Base-by-base conservation (phyloP, 2,329 filamentous ascomycete genomes). In the Xylariaceae sp. region DNA sequence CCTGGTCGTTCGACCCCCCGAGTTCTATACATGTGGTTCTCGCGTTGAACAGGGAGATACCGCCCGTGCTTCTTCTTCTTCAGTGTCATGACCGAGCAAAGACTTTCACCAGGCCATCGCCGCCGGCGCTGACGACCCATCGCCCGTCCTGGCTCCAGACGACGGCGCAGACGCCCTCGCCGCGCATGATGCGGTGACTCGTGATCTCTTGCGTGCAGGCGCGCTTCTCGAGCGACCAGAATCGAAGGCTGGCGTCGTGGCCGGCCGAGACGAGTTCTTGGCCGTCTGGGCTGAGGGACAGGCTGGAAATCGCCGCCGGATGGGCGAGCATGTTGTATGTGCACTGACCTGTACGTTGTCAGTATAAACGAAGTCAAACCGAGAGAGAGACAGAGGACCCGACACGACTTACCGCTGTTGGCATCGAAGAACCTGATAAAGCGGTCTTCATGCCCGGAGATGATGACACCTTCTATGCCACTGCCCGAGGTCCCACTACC, bases 271-370 rank as follows among this genome's bases (percentile, higher is more conserved):
- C 90, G 9, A 95, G 80, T 65, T 98, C 92, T 38, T 83, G 80
- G 29, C 90, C 89, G 53, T 96, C 90, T 11, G 90, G 92, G 47
- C 87, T 94, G 14, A 98, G 75, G 0, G 87, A 93, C 5, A 98
- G 72, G 17, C 85, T 83, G 2, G 92, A 93, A 46, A 98, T 95
- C 36, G 92, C 82, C 3, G 89, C 83, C 1, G 92, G 88, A 51
- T 98, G 92, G 5, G 92, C 92, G 39, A 96, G 77, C 92, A 98
- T 98, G 52, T 84, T 93, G 63, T 98, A 98, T 44, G 92, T 96
- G 64, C 89, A 95, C 87, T 98, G 92, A 37, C 92, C 92, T 96
- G 45, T n/a, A 3, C 5, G 15, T 13, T 22, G 28, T 39, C 35
- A 32, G 23, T n/a, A 23, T 4, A 33, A 3, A n/a, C 15, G 5